Conservation (phyloP, 352 stramenopile genomes). For the Globisporangium mamillatum region DNA sequence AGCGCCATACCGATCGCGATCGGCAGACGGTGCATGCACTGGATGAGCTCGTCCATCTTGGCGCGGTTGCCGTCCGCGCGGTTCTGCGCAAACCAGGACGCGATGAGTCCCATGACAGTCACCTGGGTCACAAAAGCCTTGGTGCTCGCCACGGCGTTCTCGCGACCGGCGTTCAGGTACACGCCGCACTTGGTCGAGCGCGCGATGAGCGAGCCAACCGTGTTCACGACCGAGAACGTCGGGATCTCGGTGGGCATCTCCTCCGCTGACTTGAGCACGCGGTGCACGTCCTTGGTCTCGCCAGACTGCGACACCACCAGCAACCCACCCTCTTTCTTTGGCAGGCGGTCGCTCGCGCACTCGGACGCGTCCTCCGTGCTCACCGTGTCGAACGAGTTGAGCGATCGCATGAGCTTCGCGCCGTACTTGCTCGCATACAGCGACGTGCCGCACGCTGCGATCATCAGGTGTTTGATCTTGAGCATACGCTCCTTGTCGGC, state of each 20-base stretch:
- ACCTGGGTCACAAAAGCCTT: slow-evolving; percentile 99
- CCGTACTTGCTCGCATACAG: slow-evolving; percentile 95
- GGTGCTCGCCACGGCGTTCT: slow-evolving; percentile 98
- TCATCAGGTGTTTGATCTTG: slow-evolving; percentile 92
- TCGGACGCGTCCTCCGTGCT: slow-evolving; percentile 91
- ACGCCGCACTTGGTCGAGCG: slow-evolving; percentile 92
- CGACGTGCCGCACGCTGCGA: slow-evolving; percentile 94
- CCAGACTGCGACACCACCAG: slow-evolving; percentile 97
- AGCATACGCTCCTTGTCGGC: slow-evolving; percentile 88
- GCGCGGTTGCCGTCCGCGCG: slow-evolving; percentile 70
- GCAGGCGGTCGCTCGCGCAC: slow-evolving; percentile 86
- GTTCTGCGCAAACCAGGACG: slow-evolving; percentile 91
- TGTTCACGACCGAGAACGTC: slow-evolving; percentile 95
- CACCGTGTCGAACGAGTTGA: slow-evolving; percentile 93
- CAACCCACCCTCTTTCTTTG: slow-evolving; percentile 85
- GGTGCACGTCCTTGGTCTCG: slow-evolving; percentile 97
- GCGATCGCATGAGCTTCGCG: slow-evolving; percentile 96
- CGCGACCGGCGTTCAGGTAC: slow-evolving; percentile 97
- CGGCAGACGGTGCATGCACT: slow-evolving; percentile 94
- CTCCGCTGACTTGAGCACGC: slow-evolving; percentile 90
- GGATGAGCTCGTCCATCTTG: slow-evolving; percentile 90
- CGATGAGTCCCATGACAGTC: slow-evolving; percentile 89
- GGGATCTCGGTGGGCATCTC: slow-evolving; percentile 65
- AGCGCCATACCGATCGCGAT: slow-evolving; percentile 98
- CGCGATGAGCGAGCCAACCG: slow-evolving; percentile 97